Base-by-base conservation (phyloP, 2,329 filamentous ascomycete genomes). In the Beauveria varroae region DNA sequence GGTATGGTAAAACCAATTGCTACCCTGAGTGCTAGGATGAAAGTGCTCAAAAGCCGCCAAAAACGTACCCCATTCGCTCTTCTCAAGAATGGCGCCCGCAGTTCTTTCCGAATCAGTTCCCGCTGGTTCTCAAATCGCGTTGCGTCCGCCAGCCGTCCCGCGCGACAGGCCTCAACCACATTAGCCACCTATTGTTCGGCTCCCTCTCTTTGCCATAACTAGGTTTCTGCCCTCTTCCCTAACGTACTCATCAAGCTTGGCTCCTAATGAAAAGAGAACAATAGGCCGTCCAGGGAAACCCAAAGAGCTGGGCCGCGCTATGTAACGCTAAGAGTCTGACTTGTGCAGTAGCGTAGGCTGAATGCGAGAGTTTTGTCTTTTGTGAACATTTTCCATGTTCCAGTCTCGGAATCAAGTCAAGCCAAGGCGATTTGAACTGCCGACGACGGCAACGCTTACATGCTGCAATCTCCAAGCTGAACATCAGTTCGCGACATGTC, bases 211-310 rank as follows among this genome's bases (percentile, higher is more conserved):
- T 28, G 14, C 10, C 37, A 20, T 22, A n/a, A n/a, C n/a, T n/a
- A n/a, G 28, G n/a, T 14, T 40, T 24, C 3, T 18, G 34, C 12
- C 34, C 34, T 14, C 20, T 18, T 57, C 54, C 49, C 54, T 1
- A 37, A 14, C 34, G 34, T 57, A 57, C 26, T 49, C 28, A 49
- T 16, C 6, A 18, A 57, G 53, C 24, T 30, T 10, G 54, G 41
- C 20, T 57, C 28, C 66, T 62, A 62, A 62, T 66, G 55, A 64
- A 44, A 41, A 40, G 30, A 34, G 12, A 37, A 37, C 34, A 37
- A 37, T 37, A 37, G 34, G 34, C 12, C 34, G 12, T 37, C 34
- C 44, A 51, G 22, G 18, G 4, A 34, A 54, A 49, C n/a, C 50
- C 26, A 47, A 40, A 52, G 47, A 52, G 40, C 46, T 24, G 57